Evolutionary conservation across 2,329 filamentous ascomycete genomes (phyloP), one percentile per base, ranked within the genome.

Genomic region (Trichoderma brevicompactum): DNA sequence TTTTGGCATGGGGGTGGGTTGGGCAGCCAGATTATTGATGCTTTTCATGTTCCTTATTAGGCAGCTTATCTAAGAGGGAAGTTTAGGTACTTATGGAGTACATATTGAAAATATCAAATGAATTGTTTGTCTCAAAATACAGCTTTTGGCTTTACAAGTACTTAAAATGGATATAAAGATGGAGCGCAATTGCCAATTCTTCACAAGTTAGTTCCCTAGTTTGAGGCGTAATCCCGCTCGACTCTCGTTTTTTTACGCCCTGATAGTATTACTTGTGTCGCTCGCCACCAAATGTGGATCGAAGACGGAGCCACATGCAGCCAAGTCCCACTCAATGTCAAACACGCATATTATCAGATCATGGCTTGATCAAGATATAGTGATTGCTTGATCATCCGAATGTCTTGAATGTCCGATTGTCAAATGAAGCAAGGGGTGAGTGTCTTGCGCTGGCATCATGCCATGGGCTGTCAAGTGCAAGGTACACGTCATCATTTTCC

Each of bases 201-300:
- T 28, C 23, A 5, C 23, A 28, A 28, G 23, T 28, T 5, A 28
- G 23, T 28, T 5, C 23, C 23, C 23, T 28, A 28, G 23, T 28
- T 28, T 28, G 23, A 3, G 23, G 23, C 5, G 23, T 28, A 28
- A 28, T 28, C 23, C 23, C 23, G 23, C 5, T 28, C 23, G 23
- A 28, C 23, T 28, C 23, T 4, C 34, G 34, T 36, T 38, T 10
- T 38, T 2, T 8, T 3, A 38, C 36, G 36, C 36, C 23, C 23
- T 28, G 23, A 5, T 28, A 28, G 23, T 28, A 34, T 19, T 60
- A 34, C 38, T 60, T 38, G 56, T n/a, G 23, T 41, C 15, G 32
- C 49, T 43, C 52, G 58, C 58, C 58, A 61, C 48, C 19, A 32
- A 5, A 28, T 23, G 59, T 62, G 59, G 59, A 62, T 53, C 58